A percentile compares a stretch with the other conserved stretches of the same genome.
Evolutionary conservation across 2,329 filamentous ascomycete species (phyloP).

Genomic region (Aureobasidium melanogenum): DNA sequence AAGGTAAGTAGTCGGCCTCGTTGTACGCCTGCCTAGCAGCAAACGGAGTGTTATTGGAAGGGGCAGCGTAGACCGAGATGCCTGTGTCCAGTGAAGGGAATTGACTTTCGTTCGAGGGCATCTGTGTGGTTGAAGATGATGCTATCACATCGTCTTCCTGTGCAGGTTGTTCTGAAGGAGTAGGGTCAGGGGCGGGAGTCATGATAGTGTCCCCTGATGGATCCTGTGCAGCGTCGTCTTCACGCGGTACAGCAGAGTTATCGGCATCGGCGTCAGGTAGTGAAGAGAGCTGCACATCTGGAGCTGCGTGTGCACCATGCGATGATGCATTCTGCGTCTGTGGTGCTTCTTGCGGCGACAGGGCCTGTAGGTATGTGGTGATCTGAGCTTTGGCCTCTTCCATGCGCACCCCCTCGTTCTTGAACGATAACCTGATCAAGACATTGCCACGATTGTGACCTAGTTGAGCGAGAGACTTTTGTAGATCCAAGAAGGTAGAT

Average conservation of each 20-base stretch:
- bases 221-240: conserved; percentile 19
- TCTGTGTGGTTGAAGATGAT: conserved; percentile 19
- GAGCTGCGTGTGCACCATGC: conserved; percentile 21
- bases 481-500: conserved; percentile 67
- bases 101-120: conserved; percentile 12
- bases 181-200: conserved; percentile 16
- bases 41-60: conserved; percentile 62
- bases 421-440: conserved; percentile 69
- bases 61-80: conserved; percentile 60
- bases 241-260: conserved; percentile 17
- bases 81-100: conserved; percentile 11
- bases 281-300: conserved; percentile 15
- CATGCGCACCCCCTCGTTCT: conserved; percentile 64
- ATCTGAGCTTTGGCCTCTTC: conserved; percentile 82
- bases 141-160: conserved; percentile 20
- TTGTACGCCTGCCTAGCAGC: conserved; percentile 59
- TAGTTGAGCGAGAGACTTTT: conserved; percentile 80
- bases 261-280: conserved; percentile 18
- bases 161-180: conserved; percentile 14
- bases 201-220: conserved; percentile 20
- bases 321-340: conserved; percentile 18
- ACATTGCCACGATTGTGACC: conserved; percentile 80
- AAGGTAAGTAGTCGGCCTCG: conserved; percentile 69
- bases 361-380: conserved; percentile 45
- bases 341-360: conserved; percentile 30